These are phyloP conservation scores for Teratosphaeriaceae sp. DNA, from an alignment of 2,329 filamentous ascomycete species.

Conservation along the genomic window DNA sequence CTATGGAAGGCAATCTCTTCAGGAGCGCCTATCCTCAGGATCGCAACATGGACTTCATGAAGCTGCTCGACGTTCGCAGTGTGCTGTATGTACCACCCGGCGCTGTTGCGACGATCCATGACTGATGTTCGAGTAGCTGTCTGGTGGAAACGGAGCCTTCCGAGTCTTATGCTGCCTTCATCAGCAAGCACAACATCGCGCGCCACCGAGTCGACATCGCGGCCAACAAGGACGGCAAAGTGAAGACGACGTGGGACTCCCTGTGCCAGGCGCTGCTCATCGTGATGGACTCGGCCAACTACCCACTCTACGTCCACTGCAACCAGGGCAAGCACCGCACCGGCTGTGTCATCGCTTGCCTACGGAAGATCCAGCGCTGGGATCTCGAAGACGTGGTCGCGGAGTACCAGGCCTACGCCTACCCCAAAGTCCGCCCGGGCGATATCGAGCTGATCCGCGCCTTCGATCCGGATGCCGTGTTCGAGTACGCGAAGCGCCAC, in stretches of 20 bases:
- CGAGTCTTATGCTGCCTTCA: slow-evolving; percentile 51
- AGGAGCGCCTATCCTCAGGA: slow-evolving; percentile 72
- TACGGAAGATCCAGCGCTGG: slow-evolving; percentile 69
- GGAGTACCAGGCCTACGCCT: slow-evolving; percentile 64
- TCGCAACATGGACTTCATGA: slow-evolving; percentile 64
- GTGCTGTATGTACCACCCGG: slow-evolving; percentile 56
- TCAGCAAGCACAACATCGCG: slow-evolving; percentile 59
- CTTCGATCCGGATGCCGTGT: slow-evolving; percentile 37
- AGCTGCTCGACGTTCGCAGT: slow-evolving; percentile 64
- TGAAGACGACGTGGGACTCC: slow-evolving; percentile 56
- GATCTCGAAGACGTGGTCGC: slow-evolving; percentile 54
- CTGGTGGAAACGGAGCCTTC: slow-evolving; percentile 44
- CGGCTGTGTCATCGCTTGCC: slow-evolving; percentile 76
- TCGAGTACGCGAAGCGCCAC: slow-evolving; percentile 20
- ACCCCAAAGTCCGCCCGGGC: slow-evolving; percentile 42
- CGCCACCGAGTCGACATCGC: slow-evolving; percentile 72
- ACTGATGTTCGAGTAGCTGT: slow-evolving; percentile 31
- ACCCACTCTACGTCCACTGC: slow-evolving; percentile 82
- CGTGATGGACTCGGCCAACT: slow-evolving; percentile 64
- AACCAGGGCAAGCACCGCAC: slow-evolving; percentile 94
- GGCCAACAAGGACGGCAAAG: slow-evolving; percentile 70
- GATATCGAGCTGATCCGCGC: slow-evolving; percentile 39
- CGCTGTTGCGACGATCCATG: not conserved
- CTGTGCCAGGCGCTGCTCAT: slow-evolving; percentile 67
- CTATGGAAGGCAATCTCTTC: slow-evolving; percentile 66